Conservation (phyloP, 2,329 filamentous ascomycete genomes). For the Cercospora brassicicola region DNA sequence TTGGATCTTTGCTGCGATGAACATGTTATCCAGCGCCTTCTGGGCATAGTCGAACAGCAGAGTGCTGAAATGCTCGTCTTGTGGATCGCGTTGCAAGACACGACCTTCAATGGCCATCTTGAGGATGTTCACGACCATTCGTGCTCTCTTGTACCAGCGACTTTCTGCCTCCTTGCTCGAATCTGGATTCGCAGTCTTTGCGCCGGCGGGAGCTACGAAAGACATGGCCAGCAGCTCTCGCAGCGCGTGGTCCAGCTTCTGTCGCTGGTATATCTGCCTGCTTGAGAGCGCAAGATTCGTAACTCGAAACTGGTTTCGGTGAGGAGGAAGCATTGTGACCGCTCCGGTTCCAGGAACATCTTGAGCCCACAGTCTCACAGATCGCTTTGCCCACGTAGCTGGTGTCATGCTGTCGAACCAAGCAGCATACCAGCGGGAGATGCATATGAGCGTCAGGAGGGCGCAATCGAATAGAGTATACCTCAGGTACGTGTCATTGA, state of each 20-base stretch:
- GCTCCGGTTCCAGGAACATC: slow-evolving; percentile 1
- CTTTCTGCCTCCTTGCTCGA: not conserved
- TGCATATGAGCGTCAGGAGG: slow-evolving; percentile 4
- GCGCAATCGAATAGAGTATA: not conserved
- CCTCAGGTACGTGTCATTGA: not conserved
- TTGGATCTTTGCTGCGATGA: not conserved
- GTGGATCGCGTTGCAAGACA: not conserved
- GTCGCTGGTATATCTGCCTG: not conserved
- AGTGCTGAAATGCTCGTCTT: not conserved
- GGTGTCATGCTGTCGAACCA: slow-evolving; percentile 4
- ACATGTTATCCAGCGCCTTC: not conserved
- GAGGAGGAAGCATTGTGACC: not conserved
- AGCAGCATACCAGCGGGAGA: not conserved
- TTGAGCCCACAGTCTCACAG: slow-evolving; percentile 4
- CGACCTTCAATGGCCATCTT: not conserved
- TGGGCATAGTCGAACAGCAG: not conserved
- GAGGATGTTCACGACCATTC: not conserved
- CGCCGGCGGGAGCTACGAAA: not conserved
- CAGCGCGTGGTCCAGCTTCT: not conserved
- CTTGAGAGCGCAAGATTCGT: not conserved
- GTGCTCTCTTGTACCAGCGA: not conserved
- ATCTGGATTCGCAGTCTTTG: not conserved
- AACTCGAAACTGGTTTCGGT: not conserved
- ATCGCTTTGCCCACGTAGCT: not conserved
- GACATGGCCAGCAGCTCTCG: not conserved